phyloP scores from a whole-genome alignment of 495 filamentous ascomycete species.

The Annulohypoxylon bovei region DNA sequence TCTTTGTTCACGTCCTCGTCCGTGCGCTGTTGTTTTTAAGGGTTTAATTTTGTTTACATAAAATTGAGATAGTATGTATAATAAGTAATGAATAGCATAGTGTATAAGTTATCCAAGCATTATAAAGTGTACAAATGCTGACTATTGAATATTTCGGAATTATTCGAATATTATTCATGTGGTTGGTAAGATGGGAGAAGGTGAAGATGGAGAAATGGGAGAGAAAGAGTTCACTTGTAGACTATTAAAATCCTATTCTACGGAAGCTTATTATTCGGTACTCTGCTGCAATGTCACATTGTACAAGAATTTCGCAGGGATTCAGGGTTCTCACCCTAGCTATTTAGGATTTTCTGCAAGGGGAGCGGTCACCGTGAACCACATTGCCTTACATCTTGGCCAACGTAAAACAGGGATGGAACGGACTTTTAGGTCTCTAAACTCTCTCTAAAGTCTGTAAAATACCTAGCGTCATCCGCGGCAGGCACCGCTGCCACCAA shows the following conservation, averaged over 20 bases:
- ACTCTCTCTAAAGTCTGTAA: slow-evolving; percentile 28
- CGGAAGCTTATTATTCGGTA: slow-evolving; percentile 5
- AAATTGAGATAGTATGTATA: neutral
- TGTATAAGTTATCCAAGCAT: neutral
- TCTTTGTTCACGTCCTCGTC: slow-evolving; percentile 24
- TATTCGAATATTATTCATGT: neutral
- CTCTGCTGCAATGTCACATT: slow-evolving; percentile 18
- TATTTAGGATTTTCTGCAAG: slow-evolving; percentile 32
- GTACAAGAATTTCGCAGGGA: slow-evolving; percentile 9
- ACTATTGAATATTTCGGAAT: neutral
- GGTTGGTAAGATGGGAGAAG: slow-evolving; percentile 6
- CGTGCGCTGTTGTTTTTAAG: slow-evolving; percentile 16
- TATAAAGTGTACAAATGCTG: neutral
- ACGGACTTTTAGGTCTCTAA: slow-evolving; percentile 34
- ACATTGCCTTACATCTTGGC: slow-evolving; percentile 24
- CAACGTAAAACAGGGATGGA: slow-evolving; percentile 35
- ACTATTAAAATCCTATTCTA: slow-evolving; percentile 6
- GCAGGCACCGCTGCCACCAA: slow-evolving; percentile 4
- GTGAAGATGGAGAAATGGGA: neutral
- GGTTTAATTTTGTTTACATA: slow-evolving; percentile 23
- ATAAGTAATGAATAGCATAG: neutral
- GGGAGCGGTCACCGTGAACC: slow-evolving; percentile 22
- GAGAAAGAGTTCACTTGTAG: slow-evolving; percentile 3
- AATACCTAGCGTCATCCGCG: neutral
- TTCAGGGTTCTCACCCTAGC: slow-evolving; percentile 2